Evolutionary conservation across 2,329 filamentous ascomycete species (phyloP).

Genomic region (Colletotrichum lindemuthianum): DNA sequence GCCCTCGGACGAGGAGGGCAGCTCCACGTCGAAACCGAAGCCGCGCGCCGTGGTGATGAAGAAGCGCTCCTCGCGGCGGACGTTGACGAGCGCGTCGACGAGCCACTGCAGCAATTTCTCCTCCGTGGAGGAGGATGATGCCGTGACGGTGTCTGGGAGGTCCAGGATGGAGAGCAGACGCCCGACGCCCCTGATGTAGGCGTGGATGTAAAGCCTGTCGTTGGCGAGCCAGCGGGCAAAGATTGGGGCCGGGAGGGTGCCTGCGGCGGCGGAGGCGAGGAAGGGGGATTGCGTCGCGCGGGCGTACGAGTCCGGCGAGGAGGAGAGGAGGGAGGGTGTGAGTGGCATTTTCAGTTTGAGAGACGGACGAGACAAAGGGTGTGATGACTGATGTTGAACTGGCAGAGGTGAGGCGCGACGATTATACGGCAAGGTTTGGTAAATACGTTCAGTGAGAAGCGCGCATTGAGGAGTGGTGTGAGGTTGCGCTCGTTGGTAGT

Average conservation of each 20-base stretch:
- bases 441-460: background rate
- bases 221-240: constrained; percentile 76
- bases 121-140: constrained; percentile 42
- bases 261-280: constrained; percentile 71
- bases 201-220: constrained; percentile 76
- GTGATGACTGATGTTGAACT: background rate
- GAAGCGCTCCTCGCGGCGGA: constrained; percentile 73
- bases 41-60: constrained; percentile 71
- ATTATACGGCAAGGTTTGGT: background rate
- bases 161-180: constrained; percentile 70
- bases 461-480: background rate
- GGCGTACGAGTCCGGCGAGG: constrained; percentile 56
- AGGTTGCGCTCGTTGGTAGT: background rate
- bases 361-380: background rate
- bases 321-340: constrained; percentile 65
- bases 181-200: constrained; percentile 75
- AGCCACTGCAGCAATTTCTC: constrained; percentile 68
- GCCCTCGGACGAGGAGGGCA: constrained; percentile 37
- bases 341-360: constrained; percentile 43
- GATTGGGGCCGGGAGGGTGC: constrained; percentile 62
- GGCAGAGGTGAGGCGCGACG: too few species aligned
- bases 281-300: constrained; percentile 74
- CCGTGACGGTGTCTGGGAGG: constrained; percentile 52
- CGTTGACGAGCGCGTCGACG: constrained; percentile 71
- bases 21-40: constrained; percentile 65